phyloP scores from a whole-genome alignment of 306 rosid species.

The Herpetospermum pedunculosum region DNA sequence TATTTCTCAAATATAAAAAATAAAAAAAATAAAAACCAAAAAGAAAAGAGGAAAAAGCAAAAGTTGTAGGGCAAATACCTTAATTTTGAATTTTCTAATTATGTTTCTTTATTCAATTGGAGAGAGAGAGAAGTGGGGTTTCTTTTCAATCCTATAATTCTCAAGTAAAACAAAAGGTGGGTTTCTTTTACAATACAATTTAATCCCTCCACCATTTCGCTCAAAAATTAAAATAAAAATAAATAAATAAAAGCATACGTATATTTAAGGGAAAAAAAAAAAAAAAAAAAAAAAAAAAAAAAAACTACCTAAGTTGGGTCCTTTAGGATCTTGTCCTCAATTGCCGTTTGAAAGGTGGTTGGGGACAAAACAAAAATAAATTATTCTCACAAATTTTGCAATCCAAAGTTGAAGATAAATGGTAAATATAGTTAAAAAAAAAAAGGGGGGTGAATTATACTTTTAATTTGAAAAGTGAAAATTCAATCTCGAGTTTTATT shows the following conservation, averaged over 20 bases:
- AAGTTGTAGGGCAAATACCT: slow-evolving; percentile 3
- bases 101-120: background rate
- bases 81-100: background rate
- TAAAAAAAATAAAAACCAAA: background rate
- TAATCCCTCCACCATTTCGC: background rate
- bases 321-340: background rate
- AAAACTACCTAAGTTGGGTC: background rate
- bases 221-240: background rate
- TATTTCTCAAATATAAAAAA: slow-evolving; percentile 11
- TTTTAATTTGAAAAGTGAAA: too few relatives aligned
- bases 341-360: background rate
- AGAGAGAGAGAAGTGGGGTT: background rate
- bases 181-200: background rate
- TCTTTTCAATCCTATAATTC: background rate
- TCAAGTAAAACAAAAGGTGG: background rate
- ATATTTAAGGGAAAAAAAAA: background rate
- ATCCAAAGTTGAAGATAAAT: too few relatives aligned
- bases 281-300: background rate
- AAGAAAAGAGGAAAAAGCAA: slow-evolving; percentile 18
- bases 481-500: too few relatives aligned
- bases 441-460: too few relatives aligned
- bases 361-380: background rate
- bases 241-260: background rate
- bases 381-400: background rate
- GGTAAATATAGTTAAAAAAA: too few relatives aligned